Evolutionary conservation across 2,329 filamentous ascomycete genomes (phyloP), one percentile per base, ranked within the genome.

Genomic region (Claviceps sorghi): DNA sequence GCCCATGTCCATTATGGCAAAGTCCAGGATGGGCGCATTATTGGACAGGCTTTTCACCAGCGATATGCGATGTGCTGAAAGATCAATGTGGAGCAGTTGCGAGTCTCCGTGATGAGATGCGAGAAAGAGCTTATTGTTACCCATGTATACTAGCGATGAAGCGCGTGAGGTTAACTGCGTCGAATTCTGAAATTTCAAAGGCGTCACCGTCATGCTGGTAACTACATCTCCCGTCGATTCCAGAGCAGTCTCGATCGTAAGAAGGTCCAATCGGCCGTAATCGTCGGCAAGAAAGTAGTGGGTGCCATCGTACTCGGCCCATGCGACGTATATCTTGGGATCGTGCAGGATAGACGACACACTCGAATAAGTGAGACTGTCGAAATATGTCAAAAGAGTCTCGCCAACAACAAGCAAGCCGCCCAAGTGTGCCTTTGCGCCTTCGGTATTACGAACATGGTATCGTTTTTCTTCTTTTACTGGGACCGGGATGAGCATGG

Each of bases 1-100:
- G 0, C 90, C 91, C 76, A 97, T 86, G 62, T 97, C 93, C 88
- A 97, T 95, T 17, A 98, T 81, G 1, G 86, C 84, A 60, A 98
- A 96, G 64, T 98, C 93, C 41, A 97, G 70, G 43, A 98, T 86
- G 0, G 93, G 93, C 0, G 86, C 89, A 59, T 97, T 88, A 62
- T 95, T 98, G 4, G 65, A 64, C 17, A 69, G 56, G 0, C 80
- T 84, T 62, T 95, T 88, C 10, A 93, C 66, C 4, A 90, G 67
- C 48, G 83, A 73, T 54, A 90, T 72, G 0, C 74, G 62, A 26
- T 63, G 59, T 0, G 65, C 58, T 2, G 67, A 60, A 6, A 69
- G 56, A 21, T 71, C 76, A 34, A 83, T 73, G 50, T 78, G 74
- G 45, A 93, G 78, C 9, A 97, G 75, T 63, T 96, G 89, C 1